Percentiles rank a stretch among this genome's conserved stretches.
Conservation (phyloP, 2,329 filamentous ascomycete genomes). For the Talaromyces rugulosus region DNA sequence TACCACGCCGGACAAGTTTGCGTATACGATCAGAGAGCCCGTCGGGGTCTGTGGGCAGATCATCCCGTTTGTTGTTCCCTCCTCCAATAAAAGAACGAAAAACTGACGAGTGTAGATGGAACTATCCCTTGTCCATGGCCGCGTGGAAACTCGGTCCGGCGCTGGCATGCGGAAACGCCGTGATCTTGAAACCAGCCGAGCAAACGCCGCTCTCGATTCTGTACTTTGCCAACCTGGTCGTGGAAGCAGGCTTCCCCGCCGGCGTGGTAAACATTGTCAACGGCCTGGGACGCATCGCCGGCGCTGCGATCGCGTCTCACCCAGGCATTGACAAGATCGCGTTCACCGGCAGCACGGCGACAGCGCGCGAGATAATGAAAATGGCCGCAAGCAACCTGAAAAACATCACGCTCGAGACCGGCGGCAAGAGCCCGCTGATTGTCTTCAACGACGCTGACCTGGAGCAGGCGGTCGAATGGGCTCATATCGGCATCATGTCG, state of each 20-base stretch:
- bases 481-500: constrained; percentile 52
- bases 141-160: constrained; percentile 62
- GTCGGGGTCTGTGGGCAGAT: constrained; percentile 74
- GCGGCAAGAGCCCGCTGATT: constrained; percentile 55
- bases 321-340: constrained; percentile 70
- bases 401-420: constrained; percentile 59
- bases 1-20: constrained; percentile 64
- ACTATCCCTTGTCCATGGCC: constrained; percentile 73
- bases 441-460: constrained; percentile 57
- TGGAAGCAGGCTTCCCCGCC: constrained; percentile 70
- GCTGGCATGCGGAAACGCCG: constrained; percentile 54
- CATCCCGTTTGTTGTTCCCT: constrained; percentile 49
- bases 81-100: too few species aligned
- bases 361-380: constrained; percentile 72
- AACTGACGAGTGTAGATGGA: constrained; percentile 49
- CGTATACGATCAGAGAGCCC: constrained; percentile 72
- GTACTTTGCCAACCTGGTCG: constrained; percentile 63
- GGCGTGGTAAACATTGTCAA: constrained; percentile 75
- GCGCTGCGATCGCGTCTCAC: constrained; percentile 65
- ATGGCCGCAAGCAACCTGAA: constrained; percentile 62
- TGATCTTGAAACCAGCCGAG: constrained; percentile 56
- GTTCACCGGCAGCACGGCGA: constrained; percentile 71
- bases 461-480: constrained; percentile 49
- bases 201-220: constrained; percentile 56
- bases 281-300: constrained; percentile 64